Evolutionary conservation across 768 basidiomycete species (phyloP).

Genomic region (Pulveroboletus frians): DNA sequence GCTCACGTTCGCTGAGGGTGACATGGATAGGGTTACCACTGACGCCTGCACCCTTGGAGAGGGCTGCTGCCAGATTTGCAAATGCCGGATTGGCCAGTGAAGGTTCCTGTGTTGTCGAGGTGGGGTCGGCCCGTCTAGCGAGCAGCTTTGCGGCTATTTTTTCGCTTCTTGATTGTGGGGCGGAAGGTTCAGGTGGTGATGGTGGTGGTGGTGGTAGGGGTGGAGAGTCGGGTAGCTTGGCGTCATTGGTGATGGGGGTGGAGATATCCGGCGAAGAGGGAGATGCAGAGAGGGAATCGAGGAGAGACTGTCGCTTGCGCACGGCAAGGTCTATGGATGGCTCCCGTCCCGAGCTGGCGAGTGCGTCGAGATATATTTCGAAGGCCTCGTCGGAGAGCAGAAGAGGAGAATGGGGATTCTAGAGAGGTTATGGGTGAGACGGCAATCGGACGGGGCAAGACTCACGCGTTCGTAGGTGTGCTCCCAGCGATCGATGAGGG

Average conservation of each 20-base stretch:
- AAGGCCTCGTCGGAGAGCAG: constrained; percentile 69
- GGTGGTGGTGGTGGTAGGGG: constrained; percentile 8
- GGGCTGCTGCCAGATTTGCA: constrained; percentile 38
- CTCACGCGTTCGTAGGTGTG: constrained; percentile 78
- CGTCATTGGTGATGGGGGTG: constrained; percentile 10
- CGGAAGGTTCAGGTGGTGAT: constrained; percentile 5
- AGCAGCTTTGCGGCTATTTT: constrained; percentile 40
- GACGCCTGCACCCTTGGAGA: constrained; percentile 40
- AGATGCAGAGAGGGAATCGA: constrained; percentile 35
- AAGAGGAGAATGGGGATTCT: constrained; percentile 69
- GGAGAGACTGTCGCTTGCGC: constrained; percentile 60
- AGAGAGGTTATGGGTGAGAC: constrained; percentile 4
- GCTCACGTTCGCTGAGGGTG: constrained; percentile 75
- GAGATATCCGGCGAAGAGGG: constrained; percentile 12
- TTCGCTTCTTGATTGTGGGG: constrained; percentile 34
- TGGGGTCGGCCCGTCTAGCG: constrained; percentile 19
- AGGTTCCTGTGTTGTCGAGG: constrained; percentile 7
- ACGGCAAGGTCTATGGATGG: constrained; percentile 60
- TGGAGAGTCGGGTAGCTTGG: constrained; percentile 11
- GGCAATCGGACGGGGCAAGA: constrained; percentile 12
- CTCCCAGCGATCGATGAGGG: constrained; percentile 78
- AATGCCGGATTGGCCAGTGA: constrained; percentile 31
- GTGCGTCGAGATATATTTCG: constrained; percentile 65
- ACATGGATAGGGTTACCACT: constrained; percentile 68
- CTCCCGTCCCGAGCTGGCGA: constrained; percentile 54